These are phyloP conservation scores for Chalara sp. DNA, from an alignment of 2,329 filamentous ascomycete genomes.

Conservation along the genomic window DNA sequence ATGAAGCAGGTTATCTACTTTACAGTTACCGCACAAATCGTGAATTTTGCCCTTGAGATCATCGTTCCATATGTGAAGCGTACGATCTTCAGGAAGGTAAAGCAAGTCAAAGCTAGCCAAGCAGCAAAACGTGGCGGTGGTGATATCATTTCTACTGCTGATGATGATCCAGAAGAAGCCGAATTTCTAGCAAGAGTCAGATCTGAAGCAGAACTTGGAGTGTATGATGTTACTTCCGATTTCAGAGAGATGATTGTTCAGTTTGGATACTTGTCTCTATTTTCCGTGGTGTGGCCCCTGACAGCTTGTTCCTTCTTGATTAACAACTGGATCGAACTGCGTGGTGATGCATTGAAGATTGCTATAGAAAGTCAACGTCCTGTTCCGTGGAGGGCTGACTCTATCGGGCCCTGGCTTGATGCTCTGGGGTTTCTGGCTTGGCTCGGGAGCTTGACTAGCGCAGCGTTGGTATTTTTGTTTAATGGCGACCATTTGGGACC, in stretches of 20 bases:
- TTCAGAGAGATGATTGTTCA: conserved; percentile 92
- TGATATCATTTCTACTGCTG: conserved; percentile 33
- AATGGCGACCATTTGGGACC: conserved; percentile 59
- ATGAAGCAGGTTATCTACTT: conserved; percentile 94
- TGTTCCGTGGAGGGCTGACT: conserved; percentile 83
- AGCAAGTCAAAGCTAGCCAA: conserved; percentile 59
- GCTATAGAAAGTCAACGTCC: conserved; percentile 83
- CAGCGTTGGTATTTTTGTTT: conserved; percentile 87
- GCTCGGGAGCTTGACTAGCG: conserved; percentile 82
- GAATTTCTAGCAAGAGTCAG: conserved; percentile 77
- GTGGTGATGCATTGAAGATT: conserved; percentile 91
- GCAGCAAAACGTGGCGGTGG: conserved; percentile 46
- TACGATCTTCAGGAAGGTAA: conserved; percentile 69
- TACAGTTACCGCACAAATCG: conserved; percentile 86
- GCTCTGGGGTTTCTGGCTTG: conserved; percentile 85
- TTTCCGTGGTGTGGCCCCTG: conserved; percentile 93
- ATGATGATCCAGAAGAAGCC: conserved; percentile 71
- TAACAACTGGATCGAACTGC: conserved; percentile 95
- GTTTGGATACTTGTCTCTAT: conserved; percentile 79
- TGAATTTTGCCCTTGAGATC: conserved; percentile 80
- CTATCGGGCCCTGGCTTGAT: conserved; percentile 88
- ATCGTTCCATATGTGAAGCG: conserved; percentile 82
- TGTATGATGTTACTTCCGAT: conserved; percentile 86
- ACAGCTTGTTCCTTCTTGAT: conserved; percentile 81
- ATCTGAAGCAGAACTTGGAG: conserved; percentile 71